Conservation (phyloP, 2,329 filamentous ascomycete species). For the Helotiales sp. region DNA sequence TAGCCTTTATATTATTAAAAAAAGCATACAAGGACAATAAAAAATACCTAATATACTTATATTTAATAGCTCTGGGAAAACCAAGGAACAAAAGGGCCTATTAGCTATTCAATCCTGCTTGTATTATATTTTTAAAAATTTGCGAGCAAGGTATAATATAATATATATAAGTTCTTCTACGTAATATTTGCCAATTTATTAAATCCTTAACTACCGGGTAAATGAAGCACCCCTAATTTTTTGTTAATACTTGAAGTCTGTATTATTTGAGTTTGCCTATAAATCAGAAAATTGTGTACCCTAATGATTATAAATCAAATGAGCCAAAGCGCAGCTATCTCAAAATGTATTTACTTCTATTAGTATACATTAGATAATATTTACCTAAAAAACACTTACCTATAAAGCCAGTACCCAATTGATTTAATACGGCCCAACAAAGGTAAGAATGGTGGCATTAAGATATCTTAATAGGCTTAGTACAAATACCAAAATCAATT, state of each 20-base stretch:
- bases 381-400: neutral
- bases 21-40: neutral
- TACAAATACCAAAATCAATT: neutral
- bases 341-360: slow-evolving; percentile 4
- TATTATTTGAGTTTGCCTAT: neutral
- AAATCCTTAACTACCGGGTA: neutral
- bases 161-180: slow-evolving; percentile 6
- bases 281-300: neutral
- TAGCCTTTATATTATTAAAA: neutral
- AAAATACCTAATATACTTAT: neutral
- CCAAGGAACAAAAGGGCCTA: neutral
- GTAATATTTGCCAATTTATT: neutral
- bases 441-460: neutral
- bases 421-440: neutral
- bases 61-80: slow-evolving; percentile 1
- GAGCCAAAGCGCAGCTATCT: neutral
- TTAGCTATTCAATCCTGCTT: neutral
- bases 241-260: neutral
- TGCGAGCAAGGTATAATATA: neutral
- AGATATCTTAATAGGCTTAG: neutral
- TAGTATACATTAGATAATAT: neutral
- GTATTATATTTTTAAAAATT: neutral
- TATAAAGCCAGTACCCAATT: neutral
- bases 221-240: neutral
- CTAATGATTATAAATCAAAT: neutral